Conservation (phyloP, 306 rosid species). For the Calophaca sinica region DNA sequence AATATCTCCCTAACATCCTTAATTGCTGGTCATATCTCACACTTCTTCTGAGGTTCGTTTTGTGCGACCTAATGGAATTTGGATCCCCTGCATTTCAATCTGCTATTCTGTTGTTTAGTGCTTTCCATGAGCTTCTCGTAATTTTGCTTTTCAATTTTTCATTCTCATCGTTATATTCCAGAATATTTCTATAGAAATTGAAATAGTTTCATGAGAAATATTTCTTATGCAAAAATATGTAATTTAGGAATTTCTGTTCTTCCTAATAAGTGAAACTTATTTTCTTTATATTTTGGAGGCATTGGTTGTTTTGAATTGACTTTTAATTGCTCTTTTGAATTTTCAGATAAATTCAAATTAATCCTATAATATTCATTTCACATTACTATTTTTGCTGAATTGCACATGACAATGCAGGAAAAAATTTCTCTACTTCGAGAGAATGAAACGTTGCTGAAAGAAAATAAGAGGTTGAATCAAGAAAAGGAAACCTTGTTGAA, state of each 20-base stretch:
- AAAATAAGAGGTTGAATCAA: constrained; percentile 62
- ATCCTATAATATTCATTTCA: constrained; percentile 35
- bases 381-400: constrained; percentile 39
- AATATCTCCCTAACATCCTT: not conserved
- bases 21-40: not conserved
- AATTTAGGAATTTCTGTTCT: constrained; percentile 9
- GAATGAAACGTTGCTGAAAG: constrained; percentile 69
- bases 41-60: constrained; percentile 6
- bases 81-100: constrained; percentile 10
- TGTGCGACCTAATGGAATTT: constrained; percentile 9
- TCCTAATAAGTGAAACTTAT: not conserved
- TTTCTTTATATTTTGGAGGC: constrained; percentile 21
- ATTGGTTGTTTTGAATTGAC: constrained; percentile 28
- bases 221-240: constrained; percentile 5
- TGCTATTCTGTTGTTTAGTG: not conserved
- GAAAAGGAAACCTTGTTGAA: constrained; percentile 71
- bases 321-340: not conserved
- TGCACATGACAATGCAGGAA: constrained; percentile 67
- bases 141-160: not conserved
- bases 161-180: constrained; percentile 8
- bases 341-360: constrained; percentile 30
- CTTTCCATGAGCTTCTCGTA: constrained; percentile 8
- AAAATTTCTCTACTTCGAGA: constrained; percentile 72
- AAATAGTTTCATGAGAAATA: not conserved
- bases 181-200: constrained; percentile 2